Percentiles rank a stretch among this genome's conserved stretches.
Evolutionary conservation across 208 protist genomes (phyloP).

Genomic region (Kentomonas sorsogonicus): DNA sequence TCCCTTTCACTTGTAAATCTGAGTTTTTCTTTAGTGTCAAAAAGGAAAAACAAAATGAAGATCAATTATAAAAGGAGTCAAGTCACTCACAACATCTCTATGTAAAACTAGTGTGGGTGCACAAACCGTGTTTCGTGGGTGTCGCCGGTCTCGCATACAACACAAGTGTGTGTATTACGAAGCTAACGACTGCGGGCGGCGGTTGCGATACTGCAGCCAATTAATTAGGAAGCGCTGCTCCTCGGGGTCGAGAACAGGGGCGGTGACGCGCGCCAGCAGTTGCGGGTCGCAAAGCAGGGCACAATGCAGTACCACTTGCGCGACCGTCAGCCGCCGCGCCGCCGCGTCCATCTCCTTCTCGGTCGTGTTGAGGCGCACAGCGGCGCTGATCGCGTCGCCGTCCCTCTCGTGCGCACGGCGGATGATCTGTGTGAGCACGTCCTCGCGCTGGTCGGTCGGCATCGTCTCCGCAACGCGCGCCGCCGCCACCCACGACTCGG

Average conservation of each 20-base stretch:
- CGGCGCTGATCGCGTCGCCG: conserved; percentile 24
- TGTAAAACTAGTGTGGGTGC: too few species aligned
- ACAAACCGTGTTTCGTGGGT: too few species aligned
- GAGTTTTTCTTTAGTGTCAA: not conserved
- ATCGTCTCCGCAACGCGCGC: conserved; percentile 34
- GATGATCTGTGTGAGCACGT: conserved; percentile 64
- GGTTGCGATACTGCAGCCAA: too few species aligned
- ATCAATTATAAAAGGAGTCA: conserved; percentile 5
- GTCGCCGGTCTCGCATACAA: too few species aligned
- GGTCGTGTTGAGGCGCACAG: conserved; percentile 42
- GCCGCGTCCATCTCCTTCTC: conserved; percentile 47
- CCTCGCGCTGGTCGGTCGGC: conserved; percentile 29
- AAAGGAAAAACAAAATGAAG: conserved; percentile 5
- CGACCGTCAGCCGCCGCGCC: conserved; percentile 47
- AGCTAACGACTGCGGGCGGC: too few species aligned
- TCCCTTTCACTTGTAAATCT: not conserved
- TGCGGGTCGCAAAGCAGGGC: conserved; percentile 23
- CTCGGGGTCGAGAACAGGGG: conserved; percentile 34
- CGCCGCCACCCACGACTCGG: conserved; percentile 61
- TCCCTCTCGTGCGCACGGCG: conserved; percentile 53
- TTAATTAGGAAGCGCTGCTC: conserved; percentile 49
- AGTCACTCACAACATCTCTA: too few species aligned
- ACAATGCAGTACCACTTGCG: conserved; percentile 28
- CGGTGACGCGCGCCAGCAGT: conserved; percentile 27
- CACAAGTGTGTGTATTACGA: too few species aligned